These are phyloP conservation scores for Fusarium sp. DNA, from an alignment of 2,329 filamentous ascomycete species.

Conservation along the genomic window DNA sequence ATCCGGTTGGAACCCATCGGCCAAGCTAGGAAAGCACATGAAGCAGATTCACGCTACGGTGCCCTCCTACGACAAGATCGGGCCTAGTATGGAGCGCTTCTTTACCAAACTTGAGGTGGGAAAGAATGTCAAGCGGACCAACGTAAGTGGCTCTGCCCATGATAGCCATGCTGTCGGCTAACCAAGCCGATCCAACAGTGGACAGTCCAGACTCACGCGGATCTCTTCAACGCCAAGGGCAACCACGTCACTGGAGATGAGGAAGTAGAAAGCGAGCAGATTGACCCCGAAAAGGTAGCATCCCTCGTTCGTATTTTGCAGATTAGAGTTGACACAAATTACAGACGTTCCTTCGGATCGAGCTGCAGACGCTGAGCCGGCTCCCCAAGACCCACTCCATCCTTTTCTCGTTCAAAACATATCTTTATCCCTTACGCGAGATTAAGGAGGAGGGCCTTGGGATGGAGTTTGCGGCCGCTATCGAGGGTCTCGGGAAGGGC, in stretches of 20 bases:
- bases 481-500: constrained; percentile 65
- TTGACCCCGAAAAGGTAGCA: not conserved
- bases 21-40: constrained; percentile 66
- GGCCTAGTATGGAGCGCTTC: constrained; percentile 68
- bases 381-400: not conserved
- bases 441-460: constrained; percentile 5
- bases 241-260: constrained; percentile 29
- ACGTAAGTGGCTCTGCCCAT: constrained; percentile 53
- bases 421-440: not conserved
- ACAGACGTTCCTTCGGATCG: constrained; percentile 2
- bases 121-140: constrained; percentile 64
- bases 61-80: constrained; percentile 69
- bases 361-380: not conserved
- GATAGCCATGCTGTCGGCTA: not conserved
- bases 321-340: not conserved
- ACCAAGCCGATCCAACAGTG: constrained; percentile 13
- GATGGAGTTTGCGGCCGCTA: constrained; percentile 60
- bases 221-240: constrained; percentile 28
- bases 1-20: constrained; percentile 65
- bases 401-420: constrained; percentile 2
- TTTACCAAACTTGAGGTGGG: constrained; percentile 64
- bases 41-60: constrained; percentile 58
- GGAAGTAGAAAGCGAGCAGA: constrained; percentile 14
- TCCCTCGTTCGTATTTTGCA: not conserved
- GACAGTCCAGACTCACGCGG: constrained; percentile 23